These are phyloP conservation scores for Bonia amplexicaulis DNA, from an alignment of 176 grass and related monocot species.

Conservation along the genomic window DNA sequence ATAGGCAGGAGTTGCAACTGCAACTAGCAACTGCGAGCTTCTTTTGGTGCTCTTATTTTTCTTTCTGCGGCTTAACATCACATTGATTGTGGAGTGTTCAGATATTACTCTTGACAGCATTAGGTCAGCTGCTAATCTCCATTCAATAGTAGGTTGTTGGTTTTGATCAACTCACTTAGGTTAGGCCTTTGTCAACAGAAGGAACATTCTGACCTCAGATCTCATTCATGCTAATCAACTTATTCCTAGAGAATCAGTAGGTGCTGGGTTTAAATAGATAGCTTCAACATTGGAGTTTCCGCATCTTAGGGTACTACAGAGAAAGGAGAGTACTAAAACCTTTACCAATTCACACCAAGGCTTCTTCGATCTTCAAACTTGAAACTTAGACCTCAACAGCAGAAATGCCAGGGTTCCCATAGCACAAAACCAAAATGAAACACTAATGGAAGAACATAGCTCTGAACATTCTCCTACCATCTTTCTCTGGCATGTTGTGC, in stretches of 20 bases:
- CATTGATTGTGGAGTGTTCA: background rate
- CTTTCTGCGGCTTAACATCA: background rate
- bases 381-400: background rate
- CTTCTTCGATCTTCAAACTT: background rate
- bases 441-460: background rate
- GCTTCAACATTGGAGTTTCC: background rate
- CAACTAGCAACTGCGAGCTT: background rate
- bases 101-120: background rate
- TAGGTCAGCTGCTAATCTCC: slow-evolving; percentile 21
- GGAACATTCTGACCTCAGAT: background rate
- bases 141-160: background rate
- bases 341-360: background rate
- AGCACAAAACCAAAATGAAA: background rate
- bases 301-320: background rate
- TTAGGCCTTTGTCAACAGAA: background rate
- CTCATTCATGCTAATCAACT: background rate
- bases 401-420: background rate
- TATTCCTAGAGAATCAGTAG: background rate
- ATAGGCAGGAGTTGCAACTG: background rate
- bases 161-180: background rate
- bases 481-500: background rate
- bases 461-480: background rate
- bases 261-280: background rate
- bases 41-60: background rate
- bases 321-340: background rate